phyloP scores from a whole-genome alignment of 2,329 filamentous ascomycete genomes.

The Metarhizium rileyi region DNA sequence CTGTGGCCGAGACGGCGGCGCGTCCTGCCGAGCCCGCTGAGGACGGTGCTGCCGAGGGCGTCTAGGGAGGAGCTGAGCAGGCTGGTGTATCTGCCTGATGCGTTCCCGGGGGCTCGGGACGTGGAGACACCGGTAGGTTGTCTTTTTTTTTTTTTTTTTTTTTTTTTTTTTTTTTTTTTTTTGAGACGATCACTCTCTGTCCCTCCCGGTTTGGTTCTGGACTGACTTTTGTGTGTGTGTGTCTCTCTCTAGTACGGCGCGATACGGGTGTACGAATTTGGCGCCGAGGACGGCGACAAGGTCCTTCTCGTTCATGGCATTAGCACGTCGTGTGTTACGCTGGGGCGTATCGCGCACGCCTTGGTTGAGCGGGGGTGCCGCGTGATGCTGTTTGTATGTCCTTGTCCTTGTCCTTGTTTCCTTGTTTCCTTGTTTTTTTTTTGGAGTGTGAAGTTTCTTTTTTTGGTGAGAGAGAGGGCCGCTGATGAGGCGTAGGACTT shows the following conservation, averaged over 20 bases:
- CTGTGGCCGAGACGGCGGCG: slow-evolving; percentile 31
- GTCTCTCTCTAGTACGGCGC: slow-evolving; percentile 49
- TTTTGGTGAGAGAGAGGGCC: neutral
- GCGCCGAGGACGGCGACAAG: slow-evolving; percentile 61
- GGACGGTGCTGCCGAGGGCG: slow-evolving; percentile 26
- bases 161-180: no score
- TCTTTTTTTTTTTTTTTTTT: neutral
- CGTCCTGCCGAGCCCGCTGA: slow-evolving; percentile 35
- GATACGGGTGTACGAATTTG: slow-evolving; percentile 75
- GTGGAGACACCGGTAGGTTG: slow-evolving; percentile 52
- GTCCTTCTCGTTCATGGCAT: slow-evolving; percentile 77
- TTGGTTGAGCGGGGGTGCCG: slow-evolving; percentile 62
- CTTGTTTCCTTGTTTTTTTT: no score
- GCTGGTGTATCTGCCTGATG: slow-evolving; percentile 53
- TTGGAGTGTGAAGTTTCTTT: no score
- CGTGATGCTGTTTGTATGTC: slow-evolving; percentile 64
- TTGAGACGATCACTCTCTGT: no score
- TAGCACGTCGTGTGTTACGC: slow-evolving; percentile 67
- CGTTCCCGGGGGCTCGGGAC: slow-evolving; percentile 63
- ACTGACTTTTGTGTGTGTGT: no score
- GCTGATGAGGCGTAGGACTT: slow-evolving; percentile 39
- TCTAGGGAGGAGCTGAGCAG: slow-evolving; percentile 26
- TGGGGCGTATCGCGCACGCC: slow-evolving; percentile 55
- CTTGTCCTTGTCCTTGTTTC: neutral
- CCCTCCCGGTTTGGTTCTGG: no score